Evolutionary conservation across 2,329 filamentous ascomycete genomes (phyloP).

Genomic region (Hypocreales sp.): DNA sequence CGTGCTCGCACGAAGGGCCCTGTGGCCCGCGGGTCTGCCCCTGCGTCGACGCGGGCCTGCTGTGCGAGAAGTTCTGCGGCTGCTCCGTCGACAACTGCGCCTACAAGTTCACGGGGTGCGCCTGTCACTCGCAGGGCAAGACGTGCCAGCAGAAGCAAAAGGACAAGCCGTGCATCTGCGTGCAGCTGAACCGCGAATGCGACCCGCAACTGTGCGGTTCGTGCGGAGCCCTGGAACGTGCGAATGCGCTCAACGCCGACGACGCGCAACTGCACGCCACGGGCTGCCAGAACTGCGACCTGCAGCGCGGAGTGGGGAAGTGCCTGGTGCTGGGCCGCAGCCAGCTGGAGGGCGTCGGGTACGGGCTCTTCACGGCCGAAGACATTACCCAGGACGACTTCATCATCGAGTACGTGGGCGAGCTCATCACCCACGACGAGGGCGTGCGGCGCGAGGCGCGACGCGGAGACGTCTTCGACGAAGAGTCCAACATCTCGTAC

Average conservation of each 20-base stretch:
- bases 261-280: constrained; percentile 37
- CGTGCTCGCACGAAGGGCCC: constrained; percentile 54
- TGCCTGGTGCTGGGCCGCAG: constrained; percentile 55
- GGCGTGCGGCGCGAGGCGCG: constrained; percentile 50
- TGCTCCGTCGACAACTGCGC: constrained; percentile 44
- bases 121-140: constrained; percentile 45
- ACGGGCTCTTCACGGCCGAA: constrained; percentile 60
- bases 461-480: constrained; percentile 44
- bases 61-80: constrained; percentile 60
- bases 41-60: constrained; percentile 44
- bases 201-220: constrained; percentile 58
- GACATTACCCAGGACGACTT: constrained; percentile 54
- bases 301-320: constrained; percentile 54
- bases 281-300: constrained; percentile 55
- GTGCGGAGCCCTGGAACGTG: constrained; percentile 54
- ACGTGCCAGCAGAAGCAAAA: constrained; percentile 40
- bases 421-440: constrained; percentile 56
- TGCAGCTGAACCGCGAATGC: constrained; percentile 61
- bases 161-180: constrained; percentile 52
- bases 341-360: constrained; percentile 51
- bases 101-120: constrained; percentile 51
- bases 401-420: constrained; percentile 67
- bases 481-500: constrained; percentile 47
- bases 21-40: constrained; percentile 46
- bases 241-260: constrained; percentile 52